Base-by-base conservation (phyloP, 805 yeast genomes). In the Saccharomycopsis babjevae region DNA sequence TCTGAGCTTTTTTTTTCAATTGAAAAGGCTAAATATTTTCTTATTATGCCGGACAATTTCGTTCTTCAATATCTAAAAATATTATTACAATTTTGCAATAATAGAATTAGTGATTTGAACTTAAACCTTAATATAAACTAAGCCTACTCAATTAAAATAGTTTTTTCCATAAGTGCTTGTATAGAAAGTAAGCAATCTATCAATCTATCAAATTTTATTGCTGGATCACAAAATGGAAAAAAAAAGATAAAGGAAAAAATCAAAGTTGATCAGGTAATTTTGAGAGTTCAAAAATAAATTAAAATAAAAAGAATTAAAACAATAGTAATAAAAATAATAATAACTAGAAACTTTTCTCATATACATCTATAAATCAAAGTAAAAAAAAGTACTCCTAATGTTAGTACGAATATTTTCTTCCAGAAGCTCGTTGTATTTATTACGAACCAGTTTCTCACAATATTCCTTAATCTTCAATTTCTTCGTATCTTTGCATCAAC, bases 401-500 rank as follows among this genome's bases (percentile, higher is more conserved):
- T 42, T 8, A 18, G 22, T 2, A 22, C 25, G 25, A 18, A 42
- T 16, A 25, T 30, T 28, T 22, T 28, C 10, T 50, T 28, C 25
- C 34, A 10, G 20, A 5, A 30, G 5, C 20, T 52, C 28, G 10
- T 2, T 22, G 32, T 46, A n/a, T 25, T 46, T 18, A 46, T n/a
- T 40, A n/a, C 28, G 22, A 22, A 13, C 16, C 32, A 22, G 22
- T 46, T 6, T 46, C 5, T 25, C n/a, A 22, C 28, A 22, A 16
- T n/a, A 11, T 18, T 32, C 40, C 13, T 54, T 39, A 59, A 46
- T 55, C 58, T 22, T 60, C 62, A 40, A 64, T 57, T 28, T 62
- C 64, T 36, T 64, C 63, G 36, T 64, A 64, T 38, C 66, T 54
- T 54, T 61, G 60, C 58, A 62, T 25, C 42, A 64, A 56, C 20